These are phyloP conservation scores for Pisolithus tinctorius DNA, from an alignment of 768 basidiomycete genomes.

Conservation along the genomic window DNA sequence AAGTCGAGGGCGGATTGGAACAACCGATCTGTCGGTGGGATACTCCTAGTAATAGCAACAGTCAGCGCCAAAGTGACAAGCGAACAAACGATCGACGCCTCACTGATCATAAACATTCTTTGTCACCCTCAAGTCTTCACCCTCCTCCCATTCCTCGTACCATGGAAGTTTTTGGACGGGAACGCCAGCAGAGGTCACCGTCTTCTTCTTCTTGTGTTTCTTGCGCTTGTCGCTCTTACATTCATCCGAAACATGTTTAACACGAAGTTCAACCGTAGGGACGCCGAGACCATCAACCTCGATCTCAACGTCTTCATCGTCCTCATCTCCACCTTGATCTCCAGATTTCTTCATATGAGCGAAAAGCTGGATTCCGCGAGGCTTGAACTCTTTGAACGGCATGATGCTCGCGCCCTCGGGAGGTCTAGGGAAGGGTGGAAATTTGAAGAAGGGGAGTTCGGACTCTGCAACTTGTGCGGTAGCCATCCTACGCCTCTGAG, in stretches of 20 bases:
- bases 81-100: constrained; percentile 24
- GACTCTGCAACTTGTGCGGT: constrained; percentile 7
- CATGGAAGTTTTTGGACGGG: constrained; percentile 35
- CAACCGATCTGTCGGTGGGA: constrained; percentile 47
- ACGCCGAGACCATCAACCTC: constrained; percentile 66
- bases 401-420: constrained; percentile 43
- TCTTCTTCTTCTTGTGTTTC: constrained; percentile 33
- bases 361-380: constrained; percentile 50
- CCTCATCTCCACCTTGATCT: constrained; percentile 25
- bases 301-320: constrained; percentile 42
- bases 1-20: constrained; percentile 57
- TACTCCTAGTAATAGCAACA: constrained; percentile 28
- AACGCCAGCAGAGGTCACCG: constrained; percentile 17
- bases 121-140: constrained; percentile 41
- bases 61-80: not conserved
- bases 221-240: constrained; percentile 52
- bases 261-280: constrained; percentile 50
- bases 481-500: not conserved
- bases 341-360: constrained; percentile 28
- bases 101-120: constrained; percentile 45
- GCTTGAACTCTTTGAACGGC: constrained; percentile 52
- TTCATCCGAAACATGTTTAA: constrained; percentile 47
- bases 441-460: constrained; percentile 24
- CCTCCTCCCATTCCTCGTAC: constrained; percentile 70
- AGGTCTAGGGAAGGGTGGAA: constrained; percentile 42